A percentile compares a stretch with the other conserved stretches of the same genome.
Conservation (phyloP, 208 protist genomes). For the Tritrichomonas foetus region DNA sequence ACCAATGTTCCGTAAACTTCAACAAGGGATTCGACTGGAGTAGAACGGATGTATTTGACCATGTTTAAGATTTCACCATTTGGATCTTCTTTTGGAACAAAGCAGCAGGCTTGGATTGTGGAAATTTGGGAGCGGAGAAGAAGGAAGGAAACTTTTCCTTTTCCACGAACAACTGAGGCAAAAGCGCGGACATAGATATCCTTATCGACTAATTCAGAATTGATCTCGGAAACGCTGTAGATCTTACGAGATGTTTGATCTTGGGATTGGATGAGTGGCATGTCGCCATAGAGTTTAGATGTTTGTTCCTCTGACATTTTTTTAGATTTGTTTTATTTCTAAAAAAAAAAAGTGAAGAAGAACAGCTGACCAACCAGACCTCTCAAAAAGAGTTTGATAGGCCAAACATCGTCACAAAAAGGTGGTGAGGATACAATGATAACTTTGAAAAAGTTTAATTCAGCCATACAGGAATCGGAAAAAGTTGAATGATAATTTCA, state of each 20-base stretch:
- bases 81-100: not conserved
- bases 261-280: not conserved
- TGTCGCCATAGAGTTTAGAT: not conserved
- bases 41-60: conserved; percentile 35
- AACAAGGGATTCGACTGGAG: conserved; percentile 46
- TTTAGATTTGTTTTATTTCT: too few relatives aligned
- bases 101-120: conserved; percentile 40
- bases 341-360: too few relatives aligned
- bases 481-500: too few relatives aligned
- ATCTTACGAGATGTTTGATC: not conserved
- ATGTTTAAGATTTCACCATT: not conserved
- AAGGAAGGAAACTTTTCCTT: conserved; percentile 41
- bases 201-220: not conserved
- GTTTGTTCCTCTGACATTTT: too few relatives aligned
- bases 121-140: conserved; percentile 36
- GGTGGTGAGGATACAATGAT: too few relatives aligned
- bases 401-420: too few relatives aligned
- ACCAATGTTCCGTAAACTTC: conserved; percentile 42
- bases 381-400: too few relatives aligned
- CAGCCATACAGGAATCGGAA: too few relatives aligned
- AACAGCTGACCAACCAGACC: too few relatives aligned
- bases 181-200: not conserved
- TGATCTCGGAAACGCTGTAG: not conserved
- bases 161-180: not conserved
- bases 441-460: too few relatives aligned